A percentile compares a stretch with the other conserved stretches of the same genome.
Evolutionary conservation across 805 yeast species (phyloP).

Genomic region (Saturnispora sanitii): DNA sequence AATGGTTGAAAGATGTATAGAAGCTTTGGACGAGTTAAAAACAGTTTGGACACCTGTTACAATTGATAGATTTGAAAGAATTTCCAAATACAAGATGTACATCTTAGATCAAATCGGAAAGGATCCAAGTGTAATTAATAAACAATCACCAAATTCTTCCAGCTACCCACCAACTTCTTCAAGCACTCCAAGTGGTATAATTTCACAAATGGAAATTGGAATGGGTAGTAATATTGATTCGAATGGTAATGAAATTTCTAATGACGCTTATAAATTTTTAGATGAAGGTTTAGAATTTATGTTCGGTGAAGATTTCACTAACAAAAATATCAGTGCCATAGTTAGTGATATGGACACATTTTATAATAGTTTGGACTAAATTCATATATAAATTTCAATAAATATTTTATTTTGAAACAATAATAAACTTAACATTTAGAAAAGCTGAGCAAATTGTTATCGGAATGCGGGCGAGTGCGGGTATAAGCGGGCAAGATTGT

Average conservation of each 20-base stretch:
- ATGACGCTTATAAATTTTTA: constrained; percentile 7
- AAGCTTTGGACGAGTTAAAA: constrained; percentile 6
- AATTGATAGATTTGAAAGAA: constrained; percentile 13
- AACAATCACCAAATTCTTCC: not conserved
- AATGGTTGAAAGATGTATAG: constrained; percentile 12
- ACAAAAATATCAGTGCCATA: not conserved
- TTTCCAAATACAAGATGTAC: constrained; percentile 11
- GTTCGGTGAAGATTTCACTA: constrained; percentile 8
- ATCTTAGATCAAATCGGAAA: constrained; percentile 1
- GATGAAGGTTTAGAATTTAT: constrained; percentile 13
- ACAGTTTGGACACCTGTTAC: constrained; percentile 15
- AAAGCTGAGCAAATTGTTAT: too few species aligned
- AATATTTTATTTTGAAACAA: too few species aligned
- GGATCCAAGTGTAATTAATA: not conserved
- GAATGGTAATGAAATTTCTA: too few species aligned
- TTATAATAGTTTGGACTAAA: not conserved
- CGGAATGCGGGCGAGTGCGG: not conserved
- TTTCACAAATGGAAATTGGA: too few species aligned
- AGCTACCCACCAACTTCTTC: not conserved
- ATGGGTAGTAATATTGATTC: too few species aligned
- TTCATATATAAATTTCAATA: too few species aligned
- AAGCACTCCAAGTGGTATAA: not conserved
- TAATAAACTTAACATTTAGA: too few species aligned
- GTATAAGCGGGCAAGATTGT: not conserved
- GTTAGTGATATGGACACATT: constrained; percentile 5